Evolutionary conservation across 2,329 filamentous ascomycete genomes (phyloP).

Genomic region (Claviceps sorghi): DNA sequence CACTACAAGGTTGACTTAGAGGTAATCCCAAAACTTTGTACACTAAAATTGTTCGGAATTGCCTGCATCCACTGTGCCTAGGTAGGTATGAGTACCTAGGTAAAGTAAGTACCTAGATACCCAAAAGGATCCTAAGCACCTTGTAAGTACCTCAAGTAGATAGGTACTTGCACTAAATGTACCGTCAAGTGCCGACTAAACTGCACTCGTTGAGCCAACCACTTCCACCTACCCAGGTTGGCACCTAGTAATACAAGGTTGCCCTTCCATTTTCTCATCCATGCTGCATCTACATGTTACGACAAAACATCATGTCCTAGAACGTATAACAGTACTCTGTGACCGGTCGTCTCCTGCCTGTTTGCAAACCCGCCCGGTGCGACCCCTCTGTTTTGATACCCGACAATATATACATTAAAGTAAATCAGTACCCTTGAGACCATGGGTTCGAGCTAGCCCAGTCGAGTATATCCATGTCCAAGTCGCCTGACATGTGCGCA

Average conservation of each 20-base stretch:
- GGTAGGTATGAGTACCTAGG: no score
- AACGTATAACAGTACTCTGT: conserved; percentile 1
- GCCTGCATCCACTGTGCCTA: no score
- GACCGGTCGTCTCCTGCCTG: background rate
- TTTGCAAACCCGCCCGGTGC: background rate
- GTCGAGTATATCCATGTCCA: background rate
- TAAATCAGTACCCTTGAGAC: background rate
- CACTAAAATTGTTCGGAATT: no score
- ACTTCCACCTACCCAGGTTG: no score
- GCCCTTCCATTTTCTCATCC: background rate
- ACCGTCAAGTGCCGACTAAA: no score
- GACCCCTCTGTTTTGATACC: background rate
- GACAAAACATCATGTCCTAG: conserved; percentile 3
- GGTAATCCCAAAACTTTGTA: no score
- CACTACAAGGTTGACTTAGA: no score
- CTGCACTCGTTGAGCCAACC: no score
- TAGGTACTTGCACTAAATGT: no score
- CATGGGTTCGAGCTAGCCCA: background rate
- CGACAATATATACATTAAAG: background rate
- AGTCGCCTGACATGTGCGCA: background rate
- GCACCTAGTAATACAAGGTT: conserved; percentile 1
- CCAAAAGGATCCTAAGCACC: no score
- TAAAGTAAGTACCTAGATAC: no score
- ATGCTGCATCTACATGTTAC: conserved; percentile 3
- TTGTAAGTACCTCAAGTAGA: no score